Evolutionary conservation across 2,329 filamentous ascomycete genomes (phyloP), one percentile per base, ranked within the genome.

Genomic region (Cordyceps cicadae): DNA sequence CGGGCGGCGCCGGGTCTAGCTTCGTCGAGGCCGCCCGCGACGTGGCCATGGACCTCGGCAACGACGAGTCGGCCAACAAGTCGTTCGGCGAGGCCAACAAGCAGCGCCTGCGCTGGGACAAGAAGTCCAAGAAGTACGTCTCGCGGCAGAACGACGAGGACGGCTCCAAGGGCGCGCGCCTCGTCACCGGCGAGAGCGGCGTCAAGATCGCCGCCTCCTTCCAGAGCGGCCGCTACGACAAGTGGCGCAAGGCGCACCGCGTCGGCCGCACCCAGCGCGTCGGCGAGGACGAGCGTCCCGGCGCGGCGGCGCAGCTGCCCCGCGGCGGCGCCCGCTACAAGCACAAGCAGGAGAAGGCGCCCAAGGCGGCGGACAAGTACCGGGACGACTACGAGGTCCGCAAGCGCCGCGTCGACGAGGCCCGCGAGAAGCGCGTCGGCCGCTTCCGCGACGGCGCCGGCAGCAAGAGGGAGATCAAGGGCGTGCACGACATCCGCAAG

Each of bases 141-240:
- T 81, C 90, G 14, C 85, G 90, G 41, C 86, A 86, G 67, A 97
- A 99, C 79, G 94, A 99, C 76, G 90, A 96, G 67, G 95, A 99
- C 76, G 94, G 94, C 45, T 95, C 79, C 67, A 87, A 87, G 70
- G 82, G 83, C 53, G 73, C 76, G 62, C 83, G 82, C 70, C 87
- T 97, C 77, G 87, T 97, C 61, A 83, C 85, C 64, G 92, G 94
- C 68, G 94, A 99, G 77, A 90, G 86, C 69, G 94, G 94, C 59
- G 90, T 93, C 78, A 97, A 97, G 79, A 97, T 99, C 68, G 91
- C 94, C 1, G 92, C 94, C 51, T 88, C 83, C 63, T 97, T 99
- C 84, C 87, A 93, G 71, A 92, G 88, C 73, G 94, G 95, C 41
- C 87, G 93, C 51, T 99, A 96, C 77, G 92, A 97, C 71, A 85